Evolutionary conservation across 2,329 filamentous ascomycete species (phyloP), one percentile per base, ranked within the genome.

Genomic region (Emericellopsis cladophorae): DNA sequence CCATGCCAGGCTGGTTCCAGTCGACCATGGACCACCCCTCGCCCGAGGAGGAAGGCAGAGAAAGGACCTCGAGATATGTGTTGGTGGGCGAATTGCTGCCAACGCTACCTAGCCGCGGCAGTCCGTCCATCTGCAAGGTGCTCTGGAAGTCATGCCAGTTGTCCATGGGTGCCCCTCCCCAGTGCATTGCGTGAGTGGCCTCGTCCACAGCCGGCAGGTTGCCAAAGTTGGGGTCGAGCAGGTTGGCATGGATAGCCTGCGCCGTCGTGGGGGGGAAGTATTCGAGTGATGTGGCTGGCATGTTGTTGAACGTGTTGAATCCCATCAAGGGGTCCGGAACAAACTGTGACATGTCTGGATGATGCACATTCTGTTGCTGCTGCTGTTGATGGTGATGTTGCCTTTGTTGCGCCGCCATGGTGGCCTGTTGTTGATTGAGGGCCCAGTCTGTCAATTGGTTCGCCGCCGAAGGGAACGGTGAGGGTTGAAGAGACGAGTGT

Each of bases 1-100:
- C 79, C 31, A 63, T 51, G 39, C 80, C 82, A 45, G 77, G 80
- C 45, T 81, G 77, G 44, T 80, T 80, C 56, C 78, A 75, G 48
- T 92, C 84, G 43, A 95, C 79, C 49, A 84, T 76, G 39, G 77
- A 79, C 89, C 89, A 96, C 43, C 86, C 85, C 51, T 89, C 85
- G 51, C 93, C 88, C 54, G 84, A 85, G 48, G 87, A 87, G 42
- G 79, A 81, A 21, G 76, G 74, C 35, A 95, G 67, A 7, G 90
- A 95, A 39, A 90, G 67, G 29, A 94, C 84, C 60, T 95, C 89
- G 37, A 95, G 67, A 58, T 86, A 89, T 45, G 74, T 66, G 36
- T 62, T 61, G 2, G 63, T 67, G 16, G 64, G 64, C 10, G 64
- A 67, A 43, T 62, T 64, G 53, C 65, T 67, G 40, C 65, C 65